phyloP scores from a whole-genome alignment of 257 asterid genomes.

The Gardenia jasminoides region DNA sequence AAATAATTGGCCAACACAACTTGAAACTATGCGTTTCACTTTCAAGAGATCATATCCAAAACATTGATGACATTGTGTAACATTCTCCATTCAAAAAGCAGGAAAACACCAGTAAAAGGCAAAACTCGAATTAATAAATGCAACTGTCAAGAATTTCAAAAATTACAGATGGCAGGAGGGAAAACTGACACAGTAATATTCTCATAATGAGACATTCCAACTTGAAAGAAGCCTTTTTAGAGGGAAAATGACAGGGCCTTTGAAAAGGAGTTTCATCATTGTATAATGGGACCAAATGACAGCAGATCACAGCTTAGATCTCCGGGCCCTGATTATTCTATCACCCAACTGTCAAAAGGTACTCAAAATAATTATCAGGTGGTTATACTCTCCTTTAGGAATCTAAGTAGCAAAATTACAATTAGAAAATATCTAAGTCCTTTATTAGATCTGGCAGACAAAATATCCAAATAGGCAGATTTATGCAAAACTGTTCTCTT shows the following conservation, averaged over 20 bases:
- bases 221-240: background rate
- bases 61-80: background rate
- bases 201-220: background rate
- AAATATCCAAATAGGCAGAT: background rate
- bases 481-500: background rate
- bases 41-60: background rate
- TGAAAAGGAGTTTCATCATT: constrained; percentile 12
- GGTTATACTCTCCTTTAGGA: constrained; percentile 7
- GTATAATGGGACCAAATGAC: background rate
- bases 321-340: background rate
- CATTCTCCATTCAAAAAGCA: background rate
- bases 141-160: background rate
- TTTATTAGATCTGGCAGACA: background rate
- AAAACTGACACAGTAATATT: no score
- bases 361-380: constrained; percentile 8
- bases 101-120: background rate
- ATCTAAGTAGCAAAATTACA: background rate
- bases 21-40: background rate
- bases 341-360: background rate
- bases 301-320: background rate
- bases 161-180: background rate
- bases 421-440: background rate
- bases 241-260: background rate
- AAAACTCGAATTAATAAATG: background rate
- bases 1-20: background rate